Evolutionary conservation across 495 filamentous ascomycete species (phyloP), one percentile per base, ranked within the genome.

Genomic region (Glonium stellatum): DNA sequence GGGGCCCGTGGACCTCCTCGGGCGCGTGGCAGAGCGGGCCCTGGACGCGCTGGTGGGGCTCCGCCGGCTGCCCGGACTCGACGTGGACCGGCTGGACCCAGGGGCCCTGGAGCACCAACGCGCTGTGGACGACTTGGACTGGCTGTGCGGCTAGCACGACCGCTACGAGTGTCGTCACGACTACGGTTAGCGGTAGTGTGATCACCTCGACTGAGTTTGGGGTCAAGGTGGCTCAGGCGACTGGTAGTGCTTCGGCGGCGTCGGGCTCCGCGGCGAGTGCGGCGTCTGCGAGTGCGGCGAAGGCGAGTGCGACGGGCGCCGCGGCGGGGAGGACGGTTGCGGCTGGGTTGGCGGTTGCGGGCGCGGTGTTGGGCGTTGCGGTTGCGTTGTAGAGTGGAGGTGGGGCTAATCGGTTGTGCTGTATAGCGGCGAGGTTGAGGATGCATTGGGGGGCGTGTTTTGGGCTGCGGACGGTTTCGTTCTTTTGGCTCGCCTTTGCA

Each of bases 31-130:
- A 56, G 4, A 27, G 49, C 11, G 70, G 55, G 5, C 65, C 68
- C n/a, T 72, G 70, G 70, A 72, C 69, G 0, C 22, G 36, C 15
- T 72, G 70, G 70, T 71, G 70, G 69, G 70, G 66, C 10, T 47
- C 31, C 54, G 37, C 13, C n/a, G 65, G 21, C 1, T 73, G 71
- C 55, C 71, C 71, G 3, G 59, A 46, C 6, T 46, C 44, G n/a
- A 68, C 67, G 10, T 73, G 71, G 71, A 50, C 57, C 27, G 69
- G 69, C 0, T 73, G 71, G 71, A 73, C 71, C 1, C 47, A 54
- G 1, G 70, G 69, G 1, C 42, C 59, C 0, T 72, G 70, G 70
- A 55, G 47, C 35, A 66, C 68, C 6, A 44, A 22, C 35, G 69
- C 71, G 23, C 69, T 67, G 0, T 73, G 71, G 71, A 71, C 69